Conservation (phyloP, 2,329 filamentous ascomycete species). For the Colletotrichum echinochloae region DNA sequence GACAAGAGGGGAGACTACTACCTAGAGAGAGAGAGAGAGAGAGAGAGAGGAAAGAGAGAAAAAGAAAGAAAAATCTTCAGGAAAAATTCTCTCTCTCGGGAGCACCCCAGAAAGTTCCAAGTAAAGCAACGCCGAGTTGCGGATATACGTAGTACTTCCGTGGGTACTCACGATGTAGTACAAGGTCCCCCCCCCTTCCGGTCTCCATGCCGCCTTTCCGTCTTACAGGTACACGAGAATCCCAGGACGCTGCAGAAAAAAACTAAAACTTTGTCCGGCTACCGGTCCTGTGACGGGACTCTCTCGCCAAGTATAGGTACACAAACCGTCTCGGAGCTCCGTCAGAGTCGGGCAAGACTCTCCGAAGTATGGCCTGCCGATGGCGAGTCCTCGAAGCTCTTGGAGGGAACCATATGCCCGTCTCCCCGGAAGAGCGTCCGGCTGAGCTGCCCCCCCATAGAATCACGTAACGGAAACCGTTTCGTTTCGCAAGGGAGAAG, state of each 20-base stretch:
- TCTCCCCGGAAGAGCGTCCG: conserved; percentile 1
- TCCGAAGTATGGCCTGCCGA: neutral
- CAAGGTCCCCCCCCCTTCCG: neutral
- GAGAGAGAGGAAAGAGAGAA: neutral
- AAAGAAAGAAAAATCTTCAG: conserved; percentile 19
- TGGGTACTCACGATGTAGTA: neutral
- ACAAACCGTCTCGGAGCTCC: neutral
- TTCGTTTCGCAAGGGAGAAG: neutral
- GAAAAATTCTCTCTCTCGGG: neutral
- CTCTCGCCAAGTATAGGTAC: no score
- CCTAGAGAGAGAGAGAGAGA: neutral
- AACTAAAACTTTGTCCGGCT: neutral
- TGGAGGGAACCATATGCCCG: neutral
- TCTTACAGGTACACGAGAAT: conserved; percentile 12
- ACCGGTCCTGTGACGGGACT: no score
- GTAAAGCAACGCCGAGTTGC: neutral
- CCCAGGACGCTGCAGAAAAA: neutral
- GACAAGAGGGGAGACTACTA: neutral
- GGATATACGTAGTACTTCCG: no score
- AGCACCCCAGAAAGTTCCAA: conserved; percentile 4
- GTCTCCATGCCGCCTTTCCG: conserved; percentile 17
- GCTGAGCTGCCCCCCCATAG: neutral
- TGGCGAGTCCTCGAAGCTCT: no score
- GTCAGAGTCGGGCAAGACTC: neutral
- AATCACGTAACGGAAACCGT: conserved; percentile 26